phyloP scores from a whole-genome alignment of 306 rosid species.

The Cicer yamashitae region DNA sequence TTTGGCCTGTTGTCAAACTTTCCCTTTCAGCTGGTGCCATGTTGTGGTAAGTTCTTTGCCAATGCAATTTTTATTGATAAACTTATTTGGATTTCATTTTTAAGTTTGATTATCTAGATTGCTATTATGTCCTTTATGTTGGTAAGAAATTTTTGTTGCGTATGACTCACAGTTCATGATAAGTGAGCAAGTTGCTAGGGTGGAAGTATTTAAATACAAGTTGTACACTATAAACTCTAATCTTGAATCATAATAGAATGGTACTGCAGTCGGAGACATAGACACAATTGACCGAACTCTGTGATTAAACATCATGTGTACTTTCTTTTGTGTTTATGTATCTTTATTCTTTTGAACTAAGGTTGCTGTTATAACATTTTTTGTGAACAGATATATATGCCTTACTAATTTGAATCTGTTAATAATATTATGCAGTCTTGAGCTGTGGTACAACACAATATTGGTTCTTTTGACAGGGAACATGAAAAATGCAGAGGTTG shows the following conservation, averaged over 20 bases:
- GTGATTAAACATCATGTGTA: too few relatives aligned
- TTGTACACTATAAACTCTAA: too few relatives aligned
- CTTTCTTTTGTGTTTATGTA: too few relatives aligned
- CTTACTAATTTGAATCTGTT: conserved; percentile 1
- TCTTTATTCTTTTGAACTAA: too few relatives aligned
- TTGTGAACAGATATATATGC: conserved; percentile 1
- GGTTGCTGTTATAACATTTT: background rate
- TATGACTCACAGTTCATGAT: too few relatives aligned
- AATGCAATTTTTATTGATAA: background rate
- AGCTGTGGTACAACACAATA: conserved; percentile 63
- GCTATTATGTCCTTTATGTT: background rate
- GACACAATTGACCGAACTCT: too few relatives aligned
- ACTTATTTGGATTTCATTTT: background rate
- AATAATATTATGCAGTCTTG: conserved; percentile 47
- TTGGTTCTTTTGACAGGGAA: conserved; percentile 59
- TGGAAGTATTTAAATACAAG: too few relatives aligned
- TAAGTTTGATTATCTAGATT: background rate
- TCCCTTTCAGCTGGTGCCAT: conserved; percentile 65
- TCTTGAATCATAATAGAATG: too few relatives aligned
- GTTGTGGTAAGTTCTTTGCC: conserved; percentile 54
- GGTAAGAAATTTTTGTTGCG: too few relatives aligned
- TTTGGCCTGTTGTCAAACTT: conserved; percentile 68
- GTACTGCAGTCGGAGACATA: too few relatives aligned
- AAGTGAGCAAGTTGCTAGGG: too few relatives aligned
- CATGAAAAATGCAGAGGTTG: conserved; percentile 58